Percentiles rank a stretch among this genome's conserved stretches.
phyloP scores from a whole-genome alignment of 345 rosid species.

The Conringia planisiliqua region DNA sequence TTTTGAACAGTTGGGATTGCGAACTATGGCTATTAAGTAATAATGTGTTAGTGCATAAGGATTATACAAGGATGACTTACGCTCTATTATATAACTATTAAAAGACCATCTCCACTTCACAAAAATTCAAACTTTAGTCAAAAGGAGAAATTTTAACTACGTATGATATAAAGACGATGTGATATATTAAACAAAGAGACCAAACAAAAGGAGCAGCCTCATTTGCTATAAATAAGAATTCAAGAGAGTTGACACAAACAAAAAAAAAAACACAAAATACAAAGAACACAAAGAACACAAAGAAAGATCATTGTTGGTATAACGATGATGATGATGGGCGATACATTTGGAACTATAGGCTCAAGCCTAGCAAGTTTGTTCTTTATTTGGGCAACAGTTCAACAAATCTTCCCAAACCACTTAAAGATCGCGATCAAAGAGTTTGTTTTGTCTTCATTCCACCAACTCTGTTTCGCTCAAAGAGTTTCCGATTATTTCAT shows the following conservation, averaged over 20 bases:
- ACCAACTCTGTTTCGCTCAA: slow-evolving; percentile 30
- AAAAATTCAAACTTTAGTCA: neutral
- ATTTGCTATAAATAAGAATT: neutral
- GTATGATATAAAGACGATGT: neutral
- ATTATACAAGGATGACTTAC: neutral
- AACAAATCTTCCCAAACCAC: slow-evolving; percentile 48
- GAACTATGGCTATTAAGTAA: neutral
- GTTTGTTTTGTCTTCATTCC: slow-evolving; percentile 21
- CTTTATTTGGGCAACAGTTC: slow-evolving; percentile 49
- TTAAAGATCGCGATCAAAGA: slow-evolving; percentile 31
- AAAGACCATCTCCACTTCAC: neutral
- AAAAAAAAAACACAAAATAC: neutral
- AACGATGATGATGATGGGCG: slow-evolving; percentile 22
- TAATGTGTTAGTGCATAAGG: neutral
- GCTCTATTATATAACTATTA: too few relatives aligned
- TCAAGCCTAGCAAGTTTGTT: slow-evolving; percentile 36
- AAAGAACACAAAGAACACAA: neutral
- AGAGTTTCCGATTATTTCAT: slow-evolving; percentile 30
- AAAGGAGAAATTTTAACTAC: neutral
- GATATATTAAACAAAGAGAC: neutral
- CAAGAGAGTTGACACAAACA: neutral
- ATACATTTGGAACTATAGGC: slow-evolving; percentile 22
- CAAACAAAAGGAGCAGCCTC: neutral
- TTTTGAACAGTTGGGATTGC: neutral
- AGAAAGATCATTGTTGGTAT: neutral